Evolutionary conservation across 257 asterid species (phyloP), one percentile per base, ranked within the genome.

Genomic region (Gentiana dahurica): DNA sequence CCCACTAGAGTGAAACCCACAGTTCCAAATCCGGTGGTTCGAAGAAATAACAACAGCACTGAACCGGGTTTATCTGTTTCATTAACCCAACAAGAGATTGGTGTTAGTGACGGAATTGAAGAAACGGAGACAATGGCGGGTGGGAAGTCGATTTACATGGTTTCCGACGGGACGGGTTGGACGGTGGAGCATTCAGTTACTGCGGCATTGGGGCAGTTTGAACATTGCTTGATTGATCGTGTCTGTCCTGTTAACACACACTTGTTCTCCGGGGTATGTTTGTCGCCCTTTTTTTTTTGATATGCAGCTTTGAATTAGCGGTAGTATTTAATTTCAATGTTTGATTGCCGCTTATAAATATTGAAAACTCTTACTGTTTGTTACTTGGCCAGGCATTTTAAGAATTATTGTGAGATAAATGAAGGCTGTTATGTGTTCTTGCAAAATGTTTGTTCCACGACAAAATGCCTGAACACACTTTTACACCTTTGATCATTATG

Each of bases 121-220:
- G 71, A 65, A 6, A 58, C 58, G 74, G 94, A 70, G 32, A 65
- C 39, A 53, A 57, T 37, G 54, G 59, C 46, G 12, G 63, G 63
- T 4, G 84, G 68, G 60, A 87, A 87, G 72, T 59, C 92, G 13
- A 75, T 91, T 44, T 91, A 79, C 70, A 87, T 91, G 92, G 84
- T 91, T 3, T 91, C 96, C 10, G 96, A 91, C 60, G 98, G 95
- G 12, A 91, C 98, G 4, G 94, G 98, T 10, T 87, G 98, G 98
- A 87, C 95, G 77, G 95, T 71, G 75, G 98, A 87, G 73, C 94
- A 91, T 63, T 77, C 95, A 56, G 94, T 91, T 51, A 81, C 47
- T 48, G 94, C 98, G 8, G 98, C 98, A 54, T 72, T 90, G 66
- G 98, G 96, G 2, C 98, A 90, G 81, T 90, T 87, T 50, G 98